These are phyloP conservation scores for Penicillium nordicum DNA, from an alignment of 2,329 filamentous ascomycete species.

Conservation along the genomic window DNA sequence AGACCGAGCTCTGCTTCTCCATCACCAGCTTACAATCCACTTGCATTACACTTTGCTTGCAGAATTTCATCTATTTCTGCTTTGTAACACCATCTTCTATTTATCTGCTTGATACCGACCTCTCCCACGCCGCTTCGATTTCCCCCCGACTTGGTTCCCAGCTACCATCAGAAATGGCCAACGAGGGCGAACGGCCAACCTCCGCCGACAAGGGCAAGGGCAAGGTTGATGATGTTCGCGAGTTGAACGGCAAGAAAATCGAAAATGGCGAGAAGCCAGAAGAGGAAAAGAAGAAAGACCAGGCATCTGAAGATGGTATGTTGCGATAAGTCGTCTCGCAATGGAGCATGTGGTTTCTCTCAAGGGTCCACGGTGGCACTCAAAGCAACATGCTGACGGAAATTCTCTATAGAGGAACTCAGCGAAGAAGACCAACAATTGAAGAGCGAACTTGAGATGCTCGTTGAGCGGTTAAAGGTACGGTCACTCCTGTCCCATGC, in stretches of 20 bases:
- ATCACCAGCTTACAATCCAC: constrained; percentile 28
- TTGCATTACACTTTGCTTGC: constrained; percentile 18
- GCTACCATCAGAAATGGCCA: constrained; percentile 66
- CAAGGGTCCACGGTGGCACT: constrained; percentile 23
- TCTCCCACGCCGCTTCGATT: constrained; percentile 8
- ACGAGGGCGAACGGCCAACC: constrained; percentile 84
- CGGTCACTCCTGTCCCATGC: constrained; percentile 19
- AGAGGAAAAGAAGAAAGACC: constrained; percentile 72
- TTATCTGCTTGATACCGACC: constrained; percentile 1
- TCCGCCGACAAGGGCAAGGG: constrained; percentile 92
- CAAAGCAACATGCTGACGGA: constrained; percentile 24
- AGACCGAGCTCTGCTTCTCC: constrained; percentile 25
- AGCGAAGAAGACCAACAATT: constrained; percentile 98
- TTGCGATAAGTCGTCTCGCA: constrained; percentile 13
- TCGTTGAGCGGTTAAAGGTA: constrained; percentile 91
- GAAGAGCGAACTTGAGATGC: constrained; percentile 96
- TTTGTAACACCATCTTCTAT: constrained; percentile 9
- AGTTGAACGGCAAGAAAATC: constrained; percentile 53
- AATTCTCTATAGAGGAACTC: constrained; percentile 71
- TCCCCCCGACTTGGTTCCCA: constrained; percentile 27
- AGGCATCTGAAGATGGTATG: constrained; percentile 61
- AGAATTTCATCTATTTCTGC: constrained; percentile 16
- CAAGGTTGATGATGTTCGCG: constrained; percentile 71
- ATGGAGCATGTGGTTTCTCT: constrained; percentile 12
- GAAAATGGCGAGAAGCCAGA: constrained; percentile 67